A percentile compares a stretch with the other conserved stretches of the same genome.
Evolutionary conservation across 768 basidiomycete genomes (phyloP).

Genomic region (Megacollybia marginata): DNA sequence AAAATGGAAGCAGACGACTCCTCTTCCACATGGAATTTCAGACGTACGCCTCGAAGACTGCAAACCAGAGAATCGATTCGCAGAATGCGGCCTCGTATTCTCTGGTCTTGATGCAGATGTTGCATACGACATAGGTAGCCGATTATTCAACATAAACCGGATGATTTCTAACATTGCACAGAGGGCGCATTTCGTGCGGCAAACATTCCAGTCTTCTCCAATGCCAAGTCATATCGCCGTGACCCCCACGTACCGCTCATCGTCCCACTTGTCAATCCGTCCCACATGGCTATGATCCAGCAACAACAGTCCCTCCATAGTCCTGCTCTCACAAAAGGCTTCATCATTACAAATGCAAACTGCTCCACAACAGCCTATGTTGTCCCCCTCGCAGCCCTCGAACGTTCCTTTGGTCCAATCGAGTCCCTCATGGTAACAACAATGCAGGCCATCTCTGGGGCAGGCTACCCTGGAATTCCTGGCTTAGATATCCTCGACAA

Average conservation of each 20-base stretch:
- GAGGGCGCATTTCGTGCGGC: slow-evolving; percentile 83
- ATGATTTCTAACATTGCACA: slow-evolving; percentile 20
- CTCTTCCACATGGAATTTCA: slow-evolving; percentile 60
- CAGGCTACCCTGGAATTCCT: slow-evolving; percentile 93
- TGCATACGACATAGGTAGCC: slow-evolving; percentile 86
- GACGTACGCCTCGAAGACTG: slow-evolving; percentile 71
- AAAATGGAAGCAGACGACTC: slow-evolving; percentile 82
- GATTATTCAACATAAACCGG: background rate
- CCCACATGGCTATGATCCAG: slow-evolving; percentile 75
- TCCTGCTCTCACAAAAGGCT: slow-evolving; percentile 71
- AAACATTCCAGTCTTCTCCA: slow-evolving; percentile 90
- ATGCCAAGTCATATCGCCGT: slow-evolving; percentile 92
- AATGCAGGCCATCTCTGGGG: slow-evolving; percentile 96
- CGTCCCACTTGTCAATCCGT: slow-evolving; percentile 91
- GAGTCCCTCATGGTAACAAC: slow-evolving; percentile 89
- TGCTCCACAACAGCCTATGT: slow-evolving; percentile 94
- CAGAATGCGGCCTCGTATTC: slow-evolving; percentile 81
- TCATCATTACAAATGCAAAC: slow-evolving; percentile 98
- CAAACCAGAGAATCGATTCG: slow-evolving; percentile 58
- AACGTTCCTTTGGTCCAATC: slow-evolving; percentile 89
- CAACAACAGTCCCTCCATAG: slow-evolving; percentile 71
- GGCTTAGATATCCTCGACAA: slow-evolving; percentile 92
- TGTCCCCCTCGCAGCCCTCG: slow-evolving; percentile 86
- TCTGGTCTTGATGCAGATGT: slow-evolving; percentile 95
- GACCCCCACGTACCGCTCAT: slow-evolving; percentile 92